A percentile compares a stretch with the other conserved stretches of the same genome.
Conservation (phyloP, 2,329 filamentous ascomycete genomes). For the Trichophyton benhamiae region DNA sequence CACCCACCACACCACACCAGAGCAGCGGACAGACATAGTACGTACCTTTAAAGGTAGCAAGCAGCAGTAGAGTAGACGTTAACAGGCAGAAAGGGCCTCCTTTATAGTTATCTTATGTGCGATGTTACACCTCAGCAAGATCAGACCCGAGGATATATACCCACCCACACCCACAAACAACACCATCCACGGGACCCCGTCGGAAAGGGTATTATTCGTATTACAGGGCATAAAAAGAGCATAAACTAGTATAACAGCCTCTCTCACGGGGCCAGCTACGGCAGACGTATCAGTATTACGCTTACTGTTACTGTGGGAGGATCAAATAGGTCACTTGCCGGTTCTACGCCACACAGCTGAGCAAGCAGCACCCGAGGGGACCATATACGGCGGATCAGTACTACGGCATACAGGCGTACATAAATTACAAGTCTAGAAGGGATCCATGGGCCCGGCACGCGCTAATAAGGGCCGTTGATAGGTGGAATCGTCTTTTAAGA, state of each 20-base stretch:
- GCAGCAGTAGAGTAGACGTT: not conserved
- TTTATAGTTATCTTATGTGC: not conserved
- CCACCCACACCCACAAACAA: not conserved
- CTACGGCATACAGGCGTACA: not conserved
- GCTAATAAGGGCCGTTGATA: not conserved
- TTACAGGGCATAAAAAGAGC: not conserved
- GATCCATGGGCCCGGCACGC: constrained; percentile 2
- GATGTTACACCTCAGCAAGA: not conserved
- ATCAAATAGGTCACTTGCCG: not conserved
- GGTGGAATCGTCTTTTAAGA: constrained; percentile 1
- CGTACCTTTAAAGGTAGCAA: not conserved
- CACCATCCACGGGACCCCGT: not conserved
- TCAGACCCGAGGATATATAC: not conserved
- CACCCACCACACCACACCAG: too few species aligned
- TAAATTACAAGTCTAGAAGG: constrained; percentile 4
- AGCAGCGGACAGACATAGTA: not conserved
- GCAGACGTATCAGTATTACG: not conserved
- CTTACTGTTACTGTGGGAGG: not conserved
- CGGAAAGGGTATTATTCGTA: constrained; percentile 1
- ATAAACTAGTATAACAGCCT: too few species aligned
- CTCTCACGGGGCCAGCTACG: not conserved
- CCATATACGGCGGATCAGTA: not conserved
- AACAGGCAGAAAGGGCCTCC: not conserved
- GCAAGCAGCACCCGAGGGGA: not conserved
- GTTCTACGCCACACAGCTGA: not conserved